Base-by-base conservation (phyloP, 2,329 filamentous ascomycete genomes). In the Mycosphaerella arachidis region DNA sequence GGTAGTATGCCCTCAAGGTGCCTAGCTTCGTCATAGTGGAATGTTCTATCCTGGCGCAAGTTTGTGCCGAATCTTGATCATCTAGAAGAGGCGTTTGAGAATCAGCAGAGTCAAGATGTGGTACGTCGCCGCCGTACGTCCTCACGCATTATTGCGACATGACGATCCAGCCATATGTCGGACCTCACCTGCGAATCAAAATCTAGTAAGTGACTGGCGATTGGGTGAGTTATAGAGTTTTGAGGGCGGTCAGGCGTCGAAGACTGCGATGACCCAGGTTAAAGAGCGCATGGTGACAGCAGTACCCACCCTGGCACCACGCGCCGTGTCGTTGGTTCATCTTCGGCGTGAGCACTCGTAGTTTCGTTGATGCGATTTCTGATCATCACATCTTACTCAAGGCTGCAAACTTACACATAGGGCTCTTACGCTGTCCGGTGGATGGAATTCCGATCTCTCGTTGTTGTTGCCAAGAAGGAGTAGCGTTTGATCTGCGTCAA, bases 1-100 rank as follows among this genome's bases (percentile, higher is more conserved):
- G 74, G 76, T 77, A 83, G 67, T 82, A 84, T 31, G 79, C 79
- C 58, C 81, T 73, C 35, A 80, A 64, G 56, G 71, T 76, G 27
- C 78, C 79, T n/a, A 59, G 55, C 37, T 52, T 55, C 30, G 58
- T 61, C 53, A 50, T 53, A 10, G 46, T 50, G 46, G 18, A 29
- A 6, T 29, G 18, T 13, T 50, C 10, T 50, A 4, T 27, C 12
- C 46, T 27, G 46, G 8, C 3, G 46, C 29, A 18, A 50, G 24
- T 8, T 8, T 50, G 24, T 50, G 10, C 20, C 9, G 4, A 9
- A 16, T 20, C 20, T 50, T 50, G 46, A 29, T 50, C 20, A 13
- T 29, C 3, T 6, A 50, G 20, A 50, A 50, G 46, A n/a, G 50
- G n/a, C 13, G 56, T 43, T n/a, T 16, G 3, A 12, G 46, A n/a